Percentiles rank a stretch among this genome's conserved stretches.
These are phyloP conservation scores for Aspergillus luchuensis DNA, from an alignment of 2,329 filamentous ascomycete species.

Conservation along the genomic window DNA sequence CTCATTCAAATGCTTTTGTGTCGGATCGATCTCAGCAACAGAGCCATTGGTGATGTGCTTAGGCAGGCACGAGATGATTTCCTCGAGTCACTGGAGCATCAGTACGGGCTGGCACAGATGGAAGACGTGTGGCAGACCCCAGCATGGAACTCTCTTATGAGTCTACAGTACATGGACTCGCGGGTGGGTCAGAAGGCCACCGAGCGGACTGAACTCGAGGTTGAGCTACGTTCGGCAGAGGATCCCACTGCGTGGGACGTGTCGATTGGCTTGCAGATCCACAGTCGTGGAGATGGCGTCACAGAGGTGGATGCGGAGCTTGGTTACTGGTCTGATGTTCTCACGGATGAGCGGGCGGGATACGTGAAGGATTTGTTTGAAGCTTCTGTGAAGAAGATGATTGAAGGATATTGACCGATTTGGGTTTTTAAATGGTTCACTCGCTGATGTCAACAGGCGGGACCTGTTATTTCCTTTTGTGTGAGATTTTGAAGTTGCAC, in stretches of 20 bases:
- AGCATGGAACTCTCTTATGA: not conserved
- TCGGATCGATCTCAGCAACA: not conserved
- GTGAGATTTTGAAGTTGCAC: too few relatives aligned
- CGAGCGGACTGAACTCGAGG: not conserved
- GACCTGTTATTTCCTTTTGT: not conserved
- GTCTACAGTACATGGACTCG: not conserved
- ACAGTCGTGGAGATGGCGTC: not conserved
- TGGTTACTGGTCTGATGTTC: not conserved
- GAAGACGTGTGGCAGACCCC: not conserved
- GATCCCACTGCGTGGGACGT: not conserved
- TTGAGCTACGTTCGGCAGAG: not conserved
- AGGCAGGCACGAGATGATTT: not conserved
- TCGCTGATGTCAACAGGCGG: not conserved
- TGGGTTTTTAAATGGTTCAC: too few relatives aligned
- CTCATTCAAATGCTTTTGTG: not conserved
- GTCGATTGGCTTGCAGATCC: not conserved
- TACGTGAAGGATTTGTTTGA: not conserved
- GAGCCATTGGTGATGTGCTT: not conserved
- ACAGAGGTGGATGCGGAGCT: not conserved
- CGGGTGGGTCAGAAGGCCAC: not conserved
- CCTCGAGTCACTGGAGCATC: not conserved
- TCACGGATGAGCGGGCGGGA: not conserved
- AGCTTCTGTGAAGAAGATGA: not conserved
- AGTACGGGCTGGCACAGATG: not conserved
- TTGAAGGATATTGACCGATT: not conserved